Conservation (phyloP, 2,329 filamentous ascomycete species). For the Domatiomyces globalis region DNA sequence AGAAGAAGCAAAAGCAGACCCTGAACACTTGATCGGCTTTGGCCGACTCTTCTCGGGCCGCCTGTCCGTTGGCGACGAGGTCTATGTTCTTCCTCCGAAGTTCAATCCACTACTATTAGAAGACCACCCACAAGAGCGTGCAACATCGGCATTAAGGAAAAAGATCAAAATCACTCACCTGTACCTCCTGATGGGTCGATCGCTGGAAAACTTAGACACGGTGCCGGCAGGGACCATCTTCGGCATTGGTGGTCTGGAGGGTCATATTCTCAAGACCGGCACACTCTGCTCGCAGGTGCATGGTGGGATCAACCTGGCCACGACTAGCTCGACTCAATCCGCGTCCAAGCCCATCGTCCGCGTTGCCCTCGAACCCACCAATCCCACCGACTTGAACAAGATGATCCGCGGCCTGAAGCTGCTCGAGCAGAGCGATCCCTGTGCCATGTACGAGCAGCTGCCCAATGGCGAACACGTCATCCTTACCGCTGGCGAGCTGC, state of each 20-base stretch:
- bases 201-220: slow-evolving; percentile 64
- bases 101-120: slow-evolving; percentile 56
- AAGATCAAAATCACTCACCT: slow-evolving; percentile 75
- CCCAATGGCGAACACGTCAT: slow-evolving; percentile 90
- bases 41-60: slow-evolving; percentile 86
- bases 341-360: slow-evolving; percentile 77
- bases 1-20: slow-evolving; percentile 37
- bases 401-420: slow-evolving; percentile 82
- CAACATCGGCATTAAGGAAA: slow-evolving; percentile 57
- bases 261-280: slow-evolving; percentile 87
- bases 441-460: slow-evolving; percentile 88
- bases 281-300: slow-evolving; percentile 80
- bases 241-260: slow-evolving; percentile 82
- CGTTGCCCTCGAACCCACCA: slow-evolving; percentile 84
- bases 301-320: slow-evolving; percentile 79
- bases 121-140: slow-evolving; percentile 12
- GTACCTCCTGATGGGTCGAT: slow-evolving; percentile 91
- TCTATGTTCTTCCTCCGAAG: slow-evolving; percentile 87
- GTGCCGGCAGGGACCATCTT: slow-evolving; percentile 93
- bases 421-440: slow-evolving; percentile 87
- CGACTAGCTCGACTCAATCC: slow-evolving; percentile 50
- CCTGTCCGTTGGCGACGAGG: slow-evolving; percentile 70
- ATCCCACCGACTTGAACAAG: slow-evolving; percentile 80
- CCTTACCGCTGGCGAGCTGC: slow-evolving; percentile 81
- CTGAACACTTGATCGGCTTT: slow-evolving; percentile 86